Percentiles rank a stretch among this genome's conserved stretches.
Conservation (phyloP, 2,329 filamentous ascomycete genomes). For the Scopulariopsis brevicaulis region DNA sequence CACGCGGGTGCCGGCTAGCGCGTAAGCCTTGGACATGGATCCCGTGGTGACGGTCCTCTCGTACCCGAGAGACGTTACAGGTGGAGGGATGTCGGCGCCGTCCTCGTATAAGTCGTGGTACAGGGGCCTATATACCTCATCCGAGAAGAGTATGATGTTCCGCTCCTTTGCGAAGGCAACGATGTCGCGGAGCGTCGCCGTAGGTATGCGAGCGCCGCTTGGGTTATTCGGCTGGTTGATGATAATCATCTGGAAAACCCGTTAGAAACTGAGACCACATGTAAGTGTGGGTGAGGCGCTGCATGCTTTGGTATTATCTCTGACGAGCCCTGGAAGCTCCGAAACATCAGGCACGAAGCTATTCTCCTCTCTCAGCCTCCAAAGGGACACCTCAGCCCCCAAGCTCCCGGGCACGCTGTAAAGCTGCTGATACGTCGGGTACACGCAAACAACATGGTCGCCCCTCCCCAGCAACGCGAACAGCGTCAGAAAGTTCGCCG, state of each 20-base stretch:
- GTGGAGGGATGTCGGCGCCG: constrained; percentile 43
- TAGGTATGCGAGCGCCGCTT: constrained; percentile 59
- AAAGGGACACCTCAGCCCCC: constrained; percentile 67
- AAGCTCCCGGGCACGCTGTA: constrained; percentile 64
- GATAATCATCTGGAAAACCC: constrained; percentile 30
- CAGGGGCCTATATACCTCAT: constrained; percentile 77
- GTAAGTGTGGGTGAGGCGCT: not conserved
- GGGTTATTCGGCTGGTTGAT: constrained; percentile 72
- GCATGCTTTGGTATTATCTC: constrained; percentile 56
- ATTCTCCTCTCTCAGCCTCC: constrained; percentile 55
- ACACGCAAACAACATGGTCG: constrained; percentile 78
- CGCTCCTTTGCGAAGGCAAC: constrained; percentile 50
- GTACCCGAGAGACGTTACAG: constrained; percentile 62
- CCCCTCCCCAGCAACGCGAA: constrained; percentile 61
- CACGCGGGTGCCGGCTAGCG: constrained; percentile 67
- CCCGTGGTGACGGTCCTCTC: constrained; percentile 60
- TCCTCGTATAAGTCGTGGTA: constrained; percentile 55
- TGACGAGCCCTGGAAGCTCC: constrained; percentile 54
- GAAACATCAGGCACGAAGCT: constrained; percentile 56
- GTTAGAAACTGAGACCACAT: not conserved
- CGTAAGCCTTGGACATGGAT: constrained; percentile 78
- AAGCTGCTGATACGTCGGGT: constrained; percentile 79
- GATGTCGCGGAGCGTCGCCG: constrained; percentile 46
- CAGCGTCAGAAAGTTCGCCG: constrained; percentile 72
- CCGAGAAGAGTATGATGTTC: constrained; percentile 56